Percentiles rank a stretch among this genome's conserved stretches.
phyloP scores from a whole-genome alignment of 768 basidiomycete species.

The Leccinum boreale region DNA sequence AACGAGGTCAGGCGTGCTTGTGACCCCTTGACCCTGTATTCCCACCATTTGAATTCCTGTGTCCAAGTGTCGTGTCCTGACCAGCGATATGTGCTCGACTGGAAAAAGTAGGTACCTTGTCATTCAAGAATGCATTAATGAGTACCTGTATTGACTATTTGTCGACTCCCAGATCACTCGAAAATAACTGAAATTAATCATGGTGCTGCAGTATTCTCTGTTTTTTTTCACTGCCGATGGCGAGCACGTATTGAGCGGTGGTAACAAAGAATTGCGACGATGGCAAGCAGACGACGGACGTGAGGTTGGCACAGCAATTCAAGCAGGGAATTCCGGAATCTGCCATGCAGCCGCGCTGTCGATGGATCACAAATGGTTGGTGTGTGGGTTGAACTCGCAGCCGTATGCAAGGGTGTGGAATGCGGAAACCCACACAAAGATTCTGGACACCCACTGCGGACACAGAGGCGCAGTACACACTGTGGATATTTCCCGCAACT shows the following conservation, averaged over 20 bases:
- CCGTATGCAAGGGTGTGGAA: not conserved
- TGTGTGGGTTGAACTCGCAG: not conserved
- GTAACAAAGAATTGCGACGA: not conserved
- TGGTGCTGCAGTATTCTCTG: not conserved
- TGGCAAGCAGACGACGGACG: not conserved
- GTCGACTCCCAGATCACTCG: not conserved
- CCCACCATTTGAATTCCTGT: too few relatives aligned
- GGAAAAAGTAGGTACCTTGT: not conserved
- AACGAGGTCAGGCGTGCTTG: too few relatives aligned
- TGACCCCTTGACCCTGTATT: too few relatives aligned
- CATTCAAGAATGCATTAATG: too few relatives aligned
- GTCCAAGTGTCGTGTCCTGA: not conserved
- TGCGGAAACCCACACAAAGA: not conserved
- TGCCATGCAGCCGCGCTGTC: not conserved
- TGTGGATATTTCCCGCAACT: not conserved
- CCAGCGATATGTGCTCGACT: not conserved
- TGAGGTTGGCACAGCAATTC: not conserved
- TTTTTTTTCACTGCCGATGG: not conserved
- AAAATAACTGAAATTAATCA: not conserved
- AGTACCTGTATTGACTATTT: not conserved
- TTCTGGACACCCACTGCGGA: not conserved
- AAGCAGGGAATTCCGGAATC: not conserved
- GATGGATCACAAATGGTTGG: not conserved
- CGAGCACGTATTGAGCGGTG: not conserved
- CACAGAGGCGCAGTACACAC: not conserved